phyloP scores from a whole-genome alignment of 2,329 filamentous ascomycete species.

The Colletotrichum tropicale region DNA sequence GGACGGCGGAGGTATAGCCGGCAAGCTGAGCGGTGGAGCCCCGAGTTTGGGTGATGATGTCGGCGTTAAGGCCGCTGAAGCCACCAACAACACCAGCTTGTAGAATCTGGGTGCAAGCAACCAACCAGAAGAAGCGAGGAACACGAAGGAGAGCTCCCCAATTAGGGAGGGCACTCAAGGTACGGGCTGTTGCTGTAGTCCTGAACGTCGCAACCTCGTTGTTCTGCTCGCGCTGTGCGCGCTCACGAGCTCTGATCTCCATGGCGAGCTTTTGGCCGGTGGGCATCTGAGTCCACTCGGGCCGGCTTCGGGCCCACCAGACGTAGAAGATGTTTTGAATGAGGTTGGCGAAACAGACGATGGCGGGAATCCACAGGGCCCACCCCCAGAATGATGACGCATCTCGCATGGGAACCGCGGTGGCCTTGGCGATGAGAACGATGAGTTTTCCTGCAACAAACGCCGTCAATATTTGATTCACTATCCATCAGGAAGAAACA shows the following conservation, averaged over 20 bases:
- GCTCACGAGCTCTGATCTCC: not conserved
- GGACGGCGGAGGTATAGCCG: slow-evolving; percentile 29
- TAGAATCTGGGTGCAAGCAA: slow-evolving; percentile 25
- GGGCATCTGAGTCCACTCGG: slow-evolving; percentile 27
- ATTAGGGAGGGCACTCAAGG: not conserved
- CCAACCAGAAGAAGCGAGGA: slow-evolving; percentile 28
- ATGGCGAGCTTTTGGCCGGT: slow-evolving; percentile 18
- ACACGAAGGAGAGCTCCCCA: slow-evolving; percentile 16
- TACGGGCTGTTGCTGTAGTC: not conserved
- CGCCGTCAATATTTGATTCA: not conserved
- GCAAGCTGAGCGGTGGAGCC: slow-evolving; percentile 29
- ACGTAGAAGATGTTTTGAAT: slow-evolving; percentile 26
- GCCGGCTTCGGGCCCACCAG: slow-evolving; percentile 25
- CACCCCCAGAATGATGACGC: slow-evolving; percentile 30
- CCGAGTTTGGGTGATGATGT: slow-evolving; percentile 25
- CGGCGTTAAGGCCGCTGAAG: slow-evolving; percentile 25
- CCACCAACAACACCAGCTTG: slow-evolving; percentile 25
- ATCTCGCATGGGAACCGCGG: slow-evolving; percentile 30
- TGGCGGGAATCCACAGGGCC: slow-evolving; percentile 29
- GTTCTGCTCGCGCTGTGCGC: not conserved
- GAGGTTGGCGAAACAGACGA: slow-evolving; percentile 25
- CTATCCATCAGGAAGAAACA: not conserved
- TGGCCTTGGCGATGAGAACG: slow-evolving; percentile 26
- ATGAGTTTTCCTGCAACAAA: slow-evolving; percentile 23
- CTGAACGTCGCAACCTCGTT: not conserved